Evolutionary conservation across 78 protist genomes (phyloP).

Genomic region (Dictyostelium discoideum): DNA sequence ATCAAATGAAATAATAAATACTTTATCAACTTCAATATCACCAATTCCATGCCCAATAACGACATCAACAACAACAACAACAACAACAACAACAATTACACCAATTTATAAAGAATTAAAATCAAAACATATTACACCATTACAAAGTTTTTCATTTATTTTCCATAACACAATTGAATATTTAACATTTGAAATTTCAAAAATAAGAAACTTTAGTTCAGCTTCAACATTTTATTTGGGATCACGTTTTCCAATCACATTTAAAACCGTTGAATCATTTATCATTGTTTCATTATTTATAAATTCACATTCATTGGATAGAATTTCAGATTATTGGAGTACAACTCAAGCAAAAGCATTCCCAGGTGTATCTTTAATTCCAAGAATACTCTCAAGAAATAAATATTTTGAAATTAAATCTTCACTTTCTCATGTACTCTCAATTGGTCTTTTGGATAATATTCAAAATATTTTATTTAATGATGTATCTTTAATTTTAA

Average conservation of each 20-base stretch:
- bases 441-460: conserved; percentile 17
- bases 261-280: conserved; percentile 41
- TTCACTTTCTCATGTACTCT: conserved; percentile 36
- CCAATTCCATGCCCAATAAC: not conserved
- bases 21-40: not conserved
- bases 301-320: conserved; percentile 65
- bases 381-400: conserved; percentile 63
- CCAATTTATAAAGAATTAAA: not conserved
- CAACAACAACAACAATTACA: not conserved
- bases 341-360: conserved; percentile 40
- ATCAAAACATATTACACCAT: conserved; percentile 22
- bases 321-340: conserved; percentile 68
- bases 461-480: conserved; percentile 25
- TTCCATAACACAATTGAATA: not conserved
- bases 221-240: conserved; percentile 49
- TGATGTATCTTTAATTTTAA: conserved; percentile 1
- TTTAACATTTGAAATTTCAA: conserved; percentile 23
- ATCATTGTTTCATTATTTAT: conserved; percentile 70
- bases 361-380: conserved; percentile 59
- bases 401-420: conserved; percentile 78
- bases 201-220: conserved; percentile 22
- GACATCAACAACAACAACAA: not conserved
- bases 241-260: conserved; percentile 61
- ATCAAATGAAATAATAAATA: not conserved
- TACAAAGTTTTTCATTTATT: conserved; percentile 24